phyloP scores from a whole-genome alignment of 306 rosid genomes.

The Prunus salicina region DNA sequence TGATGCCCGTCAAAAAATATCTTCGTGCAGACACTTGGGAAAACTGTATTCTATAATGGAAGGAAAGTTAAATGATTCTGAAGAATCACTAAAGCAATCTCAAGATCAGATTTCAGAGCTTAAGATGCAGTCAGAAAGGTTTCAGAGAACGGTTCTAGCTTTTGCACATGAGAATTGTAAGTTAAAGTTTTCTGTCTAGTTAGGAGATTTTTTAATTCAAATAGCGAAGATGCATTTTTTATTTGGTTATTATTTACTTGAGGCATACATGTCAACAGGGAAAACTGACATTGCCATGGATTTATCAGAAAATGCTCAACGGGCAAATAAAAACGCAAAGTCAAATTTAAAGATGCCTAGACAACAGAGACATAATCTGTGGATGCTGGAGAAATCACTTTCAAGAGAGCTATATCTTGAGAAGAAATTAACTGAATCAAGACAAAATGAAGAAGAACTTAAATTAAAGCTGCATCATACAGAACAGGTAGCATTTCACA shows the following conservation, averaged over 20 bases:
- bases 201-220: slow-evolving; percentile 16
- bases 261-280: slow-evolving; percentile 50
- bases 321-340: slow-evolving; percentile 37
- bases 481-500: slow-evolving; percentile 66
- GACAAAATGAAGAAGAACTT: slow-evolving; percentile 64
- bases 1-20: slow-evolving; percentile 59
- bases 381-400: slow-evolving; percentile 85
- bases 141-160: slow-evolving; percentile 61
- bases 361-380: slow-evolving; percentile 69
- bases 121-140: slow-evolving; percentile 68
- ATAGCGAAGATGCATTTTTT: slow-evolving; percentile 2
- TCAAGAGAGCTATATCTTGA: slow-evolving; percentile 86
- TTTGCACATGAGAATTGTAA: slow-evolving; percentile 50
- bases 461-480: slow-evolving; percentile 72
- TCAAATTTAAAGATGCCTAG: slow-evolving; percentile 55
- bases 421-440: slow-evolving; percentile 72
- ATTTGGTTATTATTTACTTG: slow-evolving; percentile 24
- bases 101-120: slow-evolving; percentile 65
- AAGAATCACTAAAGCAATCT: slow-evolving; percentile 67
- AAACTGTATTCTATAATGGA: slow-evolving; percentile 50
- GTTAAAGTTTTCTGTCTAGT: slow-evolving; percentile 25
- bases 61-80: slow-evolving; percentile 66
- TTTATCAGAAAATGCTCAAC: slow-evolving; percentile 44
- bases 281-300: slow-evolving; percentile 37
- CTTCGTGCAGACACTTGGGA: slow-evolving; percentile 69